Conservation (phyloP, 1,284 basidiomycete genomes). For the Trichosporon faecale region DNA sequence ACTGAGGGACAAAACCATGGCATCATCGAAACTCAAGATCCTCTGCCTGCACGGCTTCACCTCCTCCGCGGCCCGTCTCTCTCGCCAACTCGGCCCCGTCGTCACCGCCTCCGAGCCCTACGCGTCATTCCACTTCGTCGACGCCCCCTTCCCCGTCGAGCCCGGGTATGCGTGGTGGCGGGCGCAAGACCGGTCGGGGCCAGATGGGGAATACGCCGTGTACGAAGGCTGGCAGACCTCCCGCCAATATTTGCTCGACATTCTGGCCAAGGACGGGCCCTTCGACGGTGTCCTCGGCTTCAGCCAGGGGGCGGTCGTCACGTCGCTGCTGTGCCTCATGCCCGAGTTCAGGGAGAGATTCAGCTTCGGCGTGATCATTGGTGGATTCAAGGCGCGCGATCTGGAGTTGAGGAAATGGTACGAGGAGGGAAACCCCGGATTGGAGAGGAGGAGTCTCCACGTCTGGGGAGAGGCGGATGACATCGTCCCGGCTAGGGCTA, state of each 20-base stretch:
- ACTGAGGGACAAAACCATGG: not conserved
- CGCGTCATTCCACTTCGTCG: slow-evolving; percentile 1
- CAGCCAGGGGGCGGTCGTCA: slow-evolving; percentile 78
- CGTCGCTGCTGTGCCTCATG: slow-evolving; percentile 62
- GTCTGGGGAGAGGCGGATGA: slow-evolving; percentile 74
- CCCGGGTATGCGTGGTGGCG: slow-evolving; percentile 5
- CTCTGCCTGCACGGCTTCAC: slow-evolving; percentile 14
- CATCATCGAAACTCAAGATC: not conserved
- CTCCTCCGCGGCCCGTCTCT: not conserved
- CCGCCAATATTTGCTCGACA: slow-evolving; percentile 50
- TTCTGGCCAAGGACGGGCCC: slow-evolving; percentile 47
- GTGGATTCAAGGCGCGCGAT: slow-evolving; percentile 45
- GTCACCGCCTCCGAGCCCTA: not conserved
- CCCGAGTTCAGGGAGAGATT: slow-evolving; percentile 58
- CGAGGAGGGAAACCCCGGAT: slow-evolving; percentile 53
- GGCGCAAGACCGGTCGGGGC: not conserved
- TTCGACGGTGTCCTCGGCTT: slow-evolving; percentile 73
- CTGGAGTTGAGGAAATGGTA: slow-evolving; percentile 25
- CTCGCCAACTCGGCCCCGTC: not conserved
- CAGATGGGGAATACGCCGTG: not conserved
- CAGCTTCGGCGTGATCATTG: slow-evolving; percentile 57
- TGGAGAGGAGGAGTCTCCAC: slow-evolving; percentile 62
- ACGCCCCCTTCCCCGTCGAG: not conserved
- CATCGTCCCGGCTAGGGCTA: slow-evolving; percentile 69
- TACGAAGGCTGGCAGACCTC: slow-evolving; percentile 61